These are phyloP conservation scores for Fusarium devonianum DNA, from an alignment of 2,329 filamentous ascomycete genomes.

Conservation along the genomic window DNA sequence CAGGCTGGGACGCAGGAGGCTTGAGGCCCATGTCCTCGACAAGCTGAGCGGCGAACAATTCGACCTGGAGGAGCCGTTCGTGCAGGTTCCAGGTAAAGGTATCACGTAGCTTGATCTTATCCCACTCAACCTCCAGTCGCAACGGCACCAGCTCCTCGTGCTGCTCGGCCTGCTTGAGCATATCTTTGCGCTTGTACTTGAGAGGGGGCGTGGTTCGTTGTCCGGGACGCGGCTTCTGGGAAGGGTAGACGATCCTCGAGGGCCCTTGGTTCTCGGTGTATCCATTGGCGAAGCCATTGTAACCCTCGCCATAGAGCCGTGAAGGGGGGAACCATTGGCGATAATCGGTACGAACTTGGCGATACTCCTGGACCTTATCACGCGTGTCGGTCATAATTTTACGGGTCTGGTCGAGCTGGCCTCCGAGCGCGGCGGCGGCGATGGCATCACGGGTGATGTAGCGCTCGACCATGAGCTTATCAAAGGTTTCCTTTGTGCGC, in stretches of 20 bases:
- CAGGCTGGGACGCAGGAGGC: conserved; percentile 70
- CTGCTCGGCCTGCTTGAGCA: conserved; percentile 85
- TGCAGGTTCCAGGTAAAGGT: conserved; percentile 99
- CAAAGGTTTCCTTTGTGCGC: conserved; percentile 64
- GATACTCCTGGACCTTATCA: conserved; percentile 74
- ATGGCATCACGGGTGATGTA: conserved; percentile 63
- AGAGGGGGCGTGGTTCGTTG: conserved; percentile 76
- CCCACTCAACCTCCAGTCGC: conserved; percentile 90
- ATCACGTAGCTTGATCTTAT: conserved; percentile 93
- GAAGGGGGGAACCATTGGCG: conserved; percentile 63
- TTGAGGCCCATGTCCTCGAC: conserved; percentile 90
- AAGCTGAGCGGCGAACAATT: conserved; percentile 86
- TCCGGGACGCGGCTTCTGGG: conserved; percentile 76
- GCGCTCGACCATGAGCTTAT: conserved; percentile 61
- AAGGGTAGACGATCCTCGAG: conserved; percentile 79
- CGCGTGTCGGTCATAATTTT: conserved; percentile 68
- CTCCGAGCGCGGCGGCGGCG: conserved; percentile 59
- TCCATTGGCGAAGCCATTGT: conserved; percentile 88
- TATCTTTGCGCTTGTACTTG: conserved; percentile 79
- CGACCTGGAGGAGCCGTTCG: conserved; percentile 80
- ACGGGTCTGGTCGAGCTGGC: conserved; percentile 61
- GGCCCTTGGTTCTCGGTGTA: conserved; percentile 75
- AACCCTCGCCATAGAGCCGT: conserved; percentile 75
- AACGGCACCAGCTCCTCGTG: conserved; percentile 91
- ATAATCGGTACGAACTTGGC: conserved; percentile 62